Conservation (phyloP, 176 grass and related monocot species). For the Zizania latifolia region DNA sequence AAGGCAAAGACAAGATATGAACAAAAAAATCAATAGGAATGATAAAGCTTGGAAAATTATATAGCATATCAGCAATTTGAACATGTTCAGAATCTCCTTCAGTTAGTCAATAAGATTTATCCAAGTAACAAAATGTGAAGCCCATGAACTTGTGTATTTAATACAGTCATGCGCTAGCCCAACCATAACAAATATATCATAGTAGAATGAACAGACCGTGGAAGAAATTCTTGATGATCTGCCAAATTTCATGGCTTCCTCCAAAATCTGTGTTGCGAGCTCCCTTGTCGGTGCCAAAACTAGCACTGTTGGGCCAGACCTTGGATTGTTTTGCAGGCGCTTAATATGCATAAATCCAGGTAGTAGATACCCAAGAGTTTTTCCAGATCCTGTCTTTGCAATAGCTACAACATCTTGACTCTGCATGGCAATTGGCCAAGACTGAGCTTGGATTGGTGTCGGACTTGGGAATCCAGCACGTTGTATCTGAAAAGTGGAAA, state of each 20-base stretch:
- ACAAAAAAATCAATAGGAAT: background rate
- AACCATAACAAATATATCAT: background rate
- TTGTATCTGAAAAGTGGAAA: slow-evolving; percentile 43
- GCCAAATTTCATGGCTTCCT: slow-evolving; percentile 87
- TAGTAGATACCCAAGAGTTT: slow-evolving; percentile 92
- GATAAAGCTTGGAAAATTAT: background rate
- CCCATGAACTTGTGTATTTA: background rate
- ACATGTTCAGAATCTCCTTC: background rate
- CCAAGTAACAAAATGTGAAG: background rate
- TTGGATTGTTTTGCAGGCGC: slow-evolving; percentile 59
- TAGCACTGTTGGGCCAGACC: slow-evolving; percentile 76
- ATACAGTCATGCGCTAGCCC: background rate
- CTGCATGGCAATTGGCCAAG: slow-evolving; percentile 93
- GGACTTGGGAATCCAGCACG: slow-evolving; percentile 79
- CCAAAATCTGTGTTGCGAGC: slow-evolving; percentile 88
- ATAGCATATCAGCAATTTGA: background rate
- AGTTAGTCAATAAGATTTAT: background rate
- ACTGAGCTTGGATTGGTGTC: slow-evolving; percentile 96
- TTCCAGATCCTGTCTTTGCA: slow-evolving; percentile 96
- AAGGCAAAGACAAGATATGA: background rate
- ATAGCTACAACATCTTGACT: slow-evolving; percentile 92
- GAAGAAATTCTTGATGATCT: slow-evolving; percentile 83
- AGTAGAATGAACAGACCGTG: slow-evolving; percentile 55
- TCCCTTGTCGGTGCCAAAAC: slow-evolving; percentile 96
- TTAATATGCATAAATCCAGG: slow-evolving; percentile 96